Base-by-base conservation (phyloP, 2,329 filamentous ascomycete species). In the Cladosporium sp. region DNA sequence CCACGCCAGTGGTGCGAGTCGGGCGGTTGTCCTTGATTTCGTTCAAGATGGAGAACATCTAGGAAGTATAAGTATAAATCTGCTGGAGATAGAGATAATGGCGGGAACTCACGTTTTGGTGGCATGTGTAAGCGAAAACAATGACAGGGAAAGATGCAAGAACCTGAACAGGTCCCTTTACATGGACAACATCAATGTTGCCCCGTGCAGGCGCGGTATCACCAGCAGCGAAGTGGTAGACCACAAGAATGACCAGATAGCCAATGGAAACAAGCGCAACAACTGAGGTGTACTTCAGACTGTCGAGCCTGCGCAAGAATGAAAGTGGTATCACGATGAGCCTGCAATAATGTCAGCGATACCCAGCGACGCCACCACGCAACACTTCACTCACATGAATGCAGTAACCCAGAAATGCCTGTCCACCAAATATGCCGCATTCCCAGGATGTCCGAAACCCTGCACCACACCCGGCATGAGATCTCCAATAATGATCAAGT, bases 41-140 rank as follows among this genome's bases (percentile, higher is more conserved):
- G 74, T 99, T 99, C 53, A 99, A 81, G 70, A 99, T 96, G 13
- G 94, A 97, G 77, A 99, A 99, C 95, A 99, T 99, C 91, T 95
- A 71, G 13, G 18, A 28, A 5, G 14, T 23, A 14, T 49, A 36
- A 54, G 46, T 32, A 21, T 21, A 4, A 6, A 46, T 5, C 23
- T 10, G 18, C n/a, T n/a, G 10, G 16, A 11, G 51, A 36, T 10
- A 11, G 3, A 49, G 7, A 23, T 11, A n/a, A 6, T 26, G 36
- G 18, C 28, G 2, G 2, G 8, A 14, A 75, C 87, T 70, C 80
- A 95, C 92, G 76, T 99, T 99, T 75, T 99, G 95, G 78, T 99
- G 95, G 77, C 95, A 99, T 1, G 95, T 99, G 77, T 98, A 99
- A n/a, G 94, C 95, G 82, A 99, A 99, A 2, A 99, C 92, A 65